A percentile compares a stretch with the other conserved stretches of the same genome.
phyloP scores from a whole-genome alignment of 2,329 filamentous ascomycete genomes.

The Aspergillus ochraceoroseus region DNA sequence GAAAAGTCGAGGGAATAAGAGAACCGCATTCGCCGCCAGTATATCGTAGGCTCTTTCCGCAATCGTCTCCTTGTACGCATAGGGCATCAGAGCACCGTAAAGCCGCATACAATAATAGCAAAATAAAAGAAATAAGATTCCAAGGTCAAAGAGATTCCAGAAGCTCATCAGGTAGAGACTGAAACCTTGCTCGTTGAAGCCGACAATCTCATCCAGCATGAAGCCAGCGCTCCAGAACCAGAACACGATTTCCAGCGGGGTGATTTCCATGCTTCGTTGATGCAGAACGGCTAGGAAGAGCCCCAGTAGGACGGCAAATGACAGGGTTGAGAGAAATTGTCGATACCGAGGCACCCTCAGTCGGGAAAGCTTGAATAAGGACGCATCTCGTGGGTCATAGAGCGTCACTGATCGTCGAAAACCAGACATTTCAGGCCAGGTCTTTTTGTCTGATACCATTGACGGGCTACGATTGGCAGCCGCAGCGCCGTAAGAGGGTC shows the following conservation, averaged over 20 bases:
- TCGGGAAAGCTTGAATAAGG: slow-evolving; percentile 83
- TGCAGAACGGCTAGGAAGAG: slow-evolving; percentile 79
- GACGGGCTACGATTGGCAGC: slow-evolving; percentile 12
- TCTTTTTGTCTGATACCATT: slow-evolving; percentile 11
- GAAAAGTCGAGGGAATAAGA: slow-evolving; percentile 86
- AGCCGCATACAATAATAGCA: slow-evolving; percentile 85
- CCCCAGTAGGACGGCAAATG: slow-evolving; percentile 75
- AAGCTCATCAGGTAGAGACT: slow-evolving; percentile 96
- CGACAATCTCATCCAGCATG: slow-evolving; percentile 93
- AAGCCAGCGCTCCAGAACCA: slow-evolving; percentile 98
- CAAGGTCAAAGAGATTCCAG: slow-evolving; percentile 93
- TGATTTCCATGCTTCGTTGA: slow-evolving; percentile 72
- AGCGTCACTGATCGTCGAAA: slow-evolving; percentile 70
- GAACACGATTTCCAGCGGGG: slow-evolving; percentile 77
- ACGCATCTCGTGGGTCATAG: slow-evolving; percentile 87
- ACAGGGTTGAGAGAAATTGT: slow-evolving; percentile 82
- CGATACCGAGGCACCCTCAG: slow-evolving; percentile 87
- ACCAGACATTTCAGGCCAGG: slow-evolving; percentile 21
- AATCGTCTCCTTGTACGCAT: slow-evolving; percentile 61
- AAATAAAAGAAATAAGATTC: slow-evolving; percentile 78
- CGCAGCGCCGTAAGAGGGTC: slow-evolving; percentile 28
- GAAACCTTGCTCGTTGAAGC: slow-evolving; percentile 95
- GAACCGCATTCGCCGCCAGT: slow-evolving; percentile 82
- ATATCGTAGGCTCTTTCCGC: slow-evolving; percentile 89
- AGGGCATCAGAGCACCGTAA: slow-evolving; percentile 78